Conservation (phyloP, 2,329 filamentous ascomycete species). For the Ophiostoma sp. region DNA sequence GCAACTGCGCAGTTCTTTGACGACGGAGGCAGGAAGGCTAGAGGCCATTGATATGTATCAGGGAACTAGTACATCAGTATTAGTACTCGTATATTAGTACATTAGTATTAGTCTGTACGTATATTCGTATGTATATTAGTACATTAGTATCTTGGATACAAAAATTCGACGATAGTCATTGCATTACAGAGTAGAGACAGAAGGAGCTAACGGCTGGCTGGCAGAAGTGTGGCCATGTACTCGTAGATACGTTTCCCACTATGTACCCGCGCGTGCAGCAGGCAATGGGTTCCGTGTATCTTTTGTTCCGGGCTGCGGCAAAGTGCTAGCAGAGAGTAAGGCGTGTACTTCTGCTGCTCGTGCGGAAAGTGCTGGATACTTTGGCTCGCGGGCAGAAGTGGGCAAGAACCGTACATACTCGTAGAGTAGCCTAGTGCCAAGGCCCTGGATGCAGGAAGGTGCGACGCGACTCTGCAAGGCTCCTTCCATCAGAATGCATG, state of each 20-base stretch:
- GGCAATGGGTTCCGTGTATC: not conserved
- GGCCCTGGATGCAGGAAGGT: conserved; percentile 13
- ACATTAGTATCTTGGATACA: not conserved
- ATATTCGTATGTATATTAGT: too few relatives aligned
- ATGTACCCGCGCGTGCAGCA: not conserved
- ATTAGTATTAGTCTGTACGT: too few relatives aligned
- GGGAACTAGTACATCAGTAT: too few relatives aligned
- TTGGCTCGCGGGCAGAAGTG: not conserved
- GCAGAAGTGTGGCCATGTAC: not conserved
- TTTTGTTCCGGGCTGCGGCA: not conserved
- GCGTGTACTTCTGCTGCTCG: not conserved
- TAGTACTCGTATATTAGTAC: too few relatives aligned
- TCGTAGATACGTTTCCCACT: not conserved
- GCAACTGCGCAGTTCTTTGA: conserved; percentile 12
- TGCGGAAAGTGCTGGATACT: not conserved
- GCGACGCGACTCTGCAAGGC: conserved; percentile 20
- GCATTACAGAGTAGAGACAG: not conserved
- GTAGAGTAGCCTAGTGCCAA: conserved; percentile 15
- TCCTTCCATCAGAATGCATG: conserved; percentile 7
- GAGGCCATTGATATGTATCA: too few relatives aligned
- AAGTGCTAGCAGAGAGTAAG: too few relatives aligned
- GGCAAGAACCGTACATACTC: conserved; percentile 9
- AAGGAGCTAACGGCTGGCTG: not conserved
- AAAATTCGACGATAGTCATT: not conserved
- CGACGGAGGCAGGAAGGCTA: not conserved